These are phyloP conservation scores for Isatis tinctoria DNA, from an alignment of 345 rosid genomes.

Conservation along the genomic window DNA sequence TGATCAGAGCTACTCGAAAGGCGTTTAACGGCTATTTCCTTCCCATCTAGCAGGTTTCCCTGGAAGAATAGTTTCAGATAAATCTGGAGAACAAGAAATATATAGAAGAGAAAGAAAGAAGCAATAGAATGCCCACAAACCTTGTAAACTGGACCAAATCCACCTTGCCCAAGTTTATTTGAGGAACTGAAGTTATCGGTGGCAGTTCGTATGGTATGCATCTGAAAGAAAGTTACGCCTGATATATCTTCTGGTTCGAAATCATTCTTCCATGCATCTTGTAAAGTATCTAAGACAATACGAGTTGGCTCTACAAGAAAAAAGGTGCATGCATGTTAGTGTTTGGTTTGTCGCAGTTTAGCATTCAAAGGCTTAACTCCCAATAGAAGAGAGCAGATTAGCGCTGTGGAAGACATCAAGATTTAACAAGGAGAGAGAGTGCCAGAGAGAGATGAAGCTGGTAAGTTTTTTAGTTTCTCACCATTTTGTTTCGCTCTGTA, in stretches of 20 bases:
- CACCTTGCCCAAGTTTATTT: conserved; percentile 36
- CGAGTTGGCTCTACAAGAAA: not conserved
- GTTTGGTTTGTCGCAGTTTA: not conserved
- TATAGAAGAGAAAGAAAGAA: not conserved
- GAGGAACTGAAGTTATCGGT: conserved; percentile 27
- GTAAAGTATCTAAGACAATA: not conserved
- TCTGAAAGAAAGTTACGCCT: conserved; percentile 16
- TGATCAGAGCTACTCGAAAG: conserved; percentile 46
- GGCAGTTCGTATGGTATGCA: conserved; percentile 16
- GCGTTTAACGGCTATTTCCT: conserved; percentile 52
- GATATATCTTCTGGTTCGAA: conserved; percentile 6
- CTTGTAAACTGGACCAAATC: conserved; percentile 39
- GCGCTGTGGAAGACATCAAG: not conserved
- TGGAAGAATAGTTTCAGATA: conserved; percentile 10
- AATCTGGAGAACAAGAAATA: not conserved
- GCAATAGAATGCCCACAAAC: not conserved
- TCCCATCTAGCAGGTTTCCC: conserved; percentile 40
- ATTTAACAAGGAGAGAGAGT: not conserved
- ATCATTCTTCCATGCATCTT: conserved; percentile 12
- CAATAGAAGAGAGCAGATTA: not conserved
- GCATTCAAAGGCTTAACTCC: not conserved
- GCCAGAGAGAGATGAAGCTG: not conserved
- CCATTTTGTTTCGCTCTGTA: conserved; percentile 5
- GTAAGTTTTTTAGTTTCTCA: not conserved
- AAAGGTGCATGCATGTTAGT: not conserved